These are phyloP conservation scores for Trametes hirsuta DNA, from an alignment of 1,284 basidiomycete genomes.

Conservation along the genomic window DNA sequence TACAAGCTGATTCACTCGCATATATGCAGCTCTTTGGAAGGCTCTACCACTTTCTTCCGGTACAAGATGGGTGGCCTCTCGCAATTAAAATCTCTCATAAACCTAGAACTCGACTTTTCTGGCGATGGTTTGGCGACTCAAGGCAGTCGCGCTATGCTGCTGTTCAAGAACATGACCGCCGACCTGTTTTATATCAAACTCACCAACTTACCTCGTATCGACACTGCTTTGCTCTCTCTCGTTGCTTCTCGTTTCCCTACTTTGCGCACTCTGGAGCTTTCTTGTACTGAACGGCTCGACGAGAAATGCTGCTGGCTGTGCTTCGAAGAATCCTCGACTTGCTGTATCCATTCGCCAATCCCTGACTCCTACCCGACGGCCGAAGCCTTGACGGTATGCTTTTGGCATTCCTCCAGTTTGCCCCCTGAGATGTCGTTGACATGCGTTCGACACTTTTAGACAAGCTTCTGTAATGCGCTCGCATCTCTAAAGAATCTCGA, in stretches of 20 bases:
- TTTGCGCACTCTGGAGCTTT: constrained; percentile 52
- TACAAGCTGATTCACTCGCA: constrained; percentile 33
- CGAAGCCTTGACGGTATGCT: constrained; percentile 52
- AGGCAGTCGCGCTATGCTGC: constrained; percentile 24
- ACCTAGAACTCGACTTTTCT: constrained; percentile 32
- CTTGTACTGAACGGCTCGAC: constrained; percentile 59
- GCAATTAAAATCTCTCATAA: constrained; percentile 23
- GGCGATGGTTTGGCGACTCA: constrained; percentile 33
- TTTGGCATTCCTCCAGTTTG: too few species aligned
- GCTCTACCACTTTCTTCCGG: constrained; percentile 22
- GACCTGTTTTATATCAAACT: constrained; percentile 47
- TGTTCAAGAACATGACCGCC: constrained; percentile 32
- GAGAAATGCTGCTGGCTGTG: constrained; percentile 61
- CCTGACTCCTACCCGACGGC: constrained; percentile 49
- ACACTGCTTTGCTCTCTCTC: constrained; percentile 46
- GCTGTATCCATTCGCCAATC: constrained; percentile 64
- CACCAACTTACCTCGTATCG: constrained; percentile 56
- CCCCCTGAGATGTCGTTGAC: too few species aligned
- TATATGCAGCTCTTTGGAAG: constrained; percentile 27
- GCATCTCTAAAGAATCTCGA: constrained; percentile 47
- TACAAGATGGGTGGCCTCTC: constrained; percentile 19
- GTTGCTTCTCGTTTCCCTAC: constrained; percentile 49
- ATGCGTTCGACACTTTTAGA: constrained; percentile 21
- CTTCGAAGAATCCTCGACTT: constrained; percentile 59
- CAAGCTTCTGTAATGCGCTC: constrained; percentile 35